A percentile compares a stretch with the other conserved stretches of the same genome.
phyloP scores from a whole-genome alignment of 1,284 basidiomycete species.

The Moesziomyces sp. region DNA sequence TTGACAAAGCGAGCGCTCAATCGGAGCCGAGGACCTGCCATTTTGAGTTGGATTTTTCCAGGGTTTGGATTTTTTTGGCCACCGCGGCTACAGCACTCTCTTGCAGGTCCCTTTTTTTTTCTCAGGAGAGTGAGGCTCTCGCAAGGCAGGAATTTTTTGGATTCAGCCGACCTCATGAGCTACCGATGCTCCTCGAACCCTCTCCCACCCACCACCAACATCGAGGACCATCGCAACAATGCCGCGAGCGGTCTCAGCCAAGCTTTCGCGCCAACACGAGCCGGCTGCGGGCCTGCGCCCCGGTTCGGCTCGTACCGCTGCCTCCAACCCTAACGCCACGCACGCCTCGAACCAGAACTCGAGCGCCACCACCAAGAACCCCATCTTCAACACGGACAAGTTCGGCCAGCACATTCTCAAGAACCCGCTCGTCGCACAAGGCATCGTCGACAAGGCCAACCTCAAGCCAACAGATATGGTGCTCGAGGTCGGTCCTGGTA shows the following conservation, averaged over 20 bases:
- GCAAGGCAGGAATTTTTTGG: constrained; percentile 18
- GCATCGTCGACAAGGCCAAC: constrained; percentile 77
- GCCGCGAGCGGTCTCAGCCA: constrained; percentile 89
- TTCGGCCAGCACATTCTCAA: constrained; percentile 98
- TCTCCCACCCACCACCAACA: constrained; percentile 13
- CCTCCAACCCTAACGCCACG: constrained; percentile 18
- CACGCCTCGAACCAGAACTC: constrained; percentile 62
- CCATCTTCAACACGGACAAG: constrained; percentile 79
- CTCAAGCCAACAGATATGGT: constrained; percentile 94
- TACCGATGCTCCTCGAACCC: neutral
- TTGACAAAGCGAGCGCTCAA: neutral
- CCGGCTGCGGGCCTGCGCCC: constrained; percentile 74
- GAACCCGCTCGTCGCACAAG: constrained; percentile 88
- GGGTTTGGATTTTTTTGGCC: neutral
- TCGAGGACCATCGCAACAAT: constrained; percentile 70
- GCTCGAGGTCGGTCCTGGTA: constrained; percentile 97
- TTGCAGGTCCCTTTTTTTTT: no score
- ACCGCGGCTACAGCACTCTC: no score
- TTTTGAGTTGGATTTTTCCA: neutral
- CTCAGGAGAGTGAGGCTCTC: neutral
- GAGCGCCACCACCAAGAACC: constrained; percentile 64
- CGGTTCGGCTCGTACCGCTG: constrained; percentile 70
- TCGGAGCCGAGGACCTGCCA: constrained; percentile 1
- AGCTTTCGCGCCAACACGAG: constrained; percentile 80
- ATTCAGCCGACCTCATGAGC: neutral